Base-by-base conservation (phyloP, 2,329 filamentous ascomycete genomes). In the Hypoxylon sp. region DNA sequence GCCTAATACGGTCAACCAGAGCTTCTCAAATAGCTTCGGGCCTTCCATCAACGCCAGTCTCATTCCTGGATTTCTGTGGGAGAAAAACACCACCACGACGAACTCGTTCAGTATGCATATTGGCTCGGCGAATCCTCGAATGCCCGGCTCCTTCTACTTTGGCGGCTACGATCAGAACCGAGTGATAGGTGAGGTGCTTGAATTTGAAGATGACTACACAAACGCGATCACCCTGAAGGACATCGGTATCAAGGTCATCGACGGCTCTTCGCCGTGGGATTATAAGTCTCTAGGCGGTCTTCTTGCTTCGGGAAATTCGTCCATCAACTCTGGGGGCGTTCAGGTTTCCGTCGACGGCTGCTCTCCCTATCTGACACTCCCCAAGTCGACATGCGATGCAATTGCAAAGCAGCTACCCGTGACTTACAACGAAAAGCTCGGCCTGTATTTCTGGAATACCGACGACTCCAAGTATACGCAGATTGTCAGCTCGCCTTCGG, bases 31-130 rank as follows among this genome's bases (percentile, higher is more conserved):
- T 9, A 20, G 26, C 48, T n/a, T 2, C 11, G 59, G 43, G 2
- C 61, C 64, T 7, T 17, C 37, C 2, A 67, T 71, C 50, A 73
- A 74, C 37, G 69, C 70, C 21, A 74, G 68, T 59, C 59, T 73
- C 6, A 58, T 69, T 8, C 70, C 72, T 1, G 69, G 71, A n/a
- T 69, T 63, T 37, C 41, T 73, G 9, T 67, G 60, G 51, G 38
- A 50, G 5, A 40, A 69, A 1, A 43, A 64, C 1, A 33, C 59
- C 10, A 75, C 68, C 15, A 69, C 72, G 2, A 78, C 76, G 1
- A 77, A 75, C 55, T 78, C 75, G 0, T 79, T 74, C 55, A 70
- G 72, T 13, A 69, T 79, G 73, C 77, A 79, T 50, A 76, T 79
- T 17, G 77, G 77, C 4, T 75, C 76, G 0, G 74, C 65, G 2